Evolutionary conservation across 1,139 yeast species (phyloP).

Genomic region (Yamadazyma spencermartinsiae): DNA sequence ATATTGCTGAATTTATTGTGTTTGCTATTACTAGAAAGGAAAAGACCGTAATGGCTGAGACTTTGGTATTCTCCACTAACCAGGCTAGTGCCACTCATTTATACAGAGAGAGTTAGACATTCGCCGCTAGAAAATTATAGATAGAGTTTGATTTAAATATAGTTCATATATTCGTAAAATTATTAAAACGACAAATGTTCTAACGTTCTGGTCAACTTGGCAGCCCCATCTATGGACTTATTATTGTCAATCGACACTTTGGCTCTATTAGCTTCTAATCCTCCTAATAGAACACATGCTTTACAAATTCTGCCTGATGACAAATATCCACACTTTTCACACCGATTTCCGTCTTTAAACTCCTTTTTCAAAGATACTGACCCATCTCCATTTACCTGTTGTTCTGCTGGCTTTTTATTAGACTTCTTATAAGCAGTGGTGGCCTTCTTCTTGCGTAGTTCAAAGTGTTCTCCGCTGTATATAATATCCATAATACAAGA

Average conservation of each 20-base stretch:
- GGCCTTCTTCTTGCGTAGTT: conserved; percentile 57
- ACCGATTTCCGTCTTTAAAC: conserved; percentile 64
- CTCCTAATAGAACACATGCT: conserved; percentile 87
- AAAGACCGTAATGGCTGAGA: conserved; percentile 78
- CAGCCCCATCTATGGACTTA: conserved; percentile 61
- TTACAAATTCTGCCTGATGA: conserved; percentile 88
- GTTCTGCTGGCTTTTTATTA: conserved; percentile 28
- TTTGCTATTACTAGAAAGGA: conserved; percentile 69
- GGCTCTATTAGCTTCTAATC: conserved; percentile 76
- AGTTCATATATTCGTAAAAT: neutral
- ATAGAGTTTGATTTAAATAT: neutral
- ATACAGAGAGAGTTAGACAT: conserved; percentile 21
- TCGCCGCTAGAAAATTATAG: no score
- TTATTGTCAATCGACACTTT: conserved; percentile 55
- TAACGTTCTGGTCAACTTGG: conserved; percentile 61
- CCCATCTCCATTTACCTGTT: conserved; percentile 61
- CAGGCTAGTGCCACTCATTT: conserved; percentile 74
- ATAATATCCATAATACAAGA: conserved; percentile 93
- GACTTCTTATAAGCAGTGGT: conserved; percentile 31
- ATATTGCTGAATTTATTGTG: conserved; percentile 79
- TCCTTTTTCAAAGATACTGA: conserved; percentile 45
- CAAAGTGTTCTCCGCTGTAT: conserved; percentile 88
- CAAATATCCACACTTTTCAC: conserved; percentile 89
- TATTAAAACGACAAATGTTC: conserved; percentile 62
- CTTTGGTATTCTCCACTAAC: conserved; percentile 72